These are phyloP conservation scores for Amanita phalloides DNA, from an alignment of 768 basidiomycete species.

Conservation along the genomic window DNA sequence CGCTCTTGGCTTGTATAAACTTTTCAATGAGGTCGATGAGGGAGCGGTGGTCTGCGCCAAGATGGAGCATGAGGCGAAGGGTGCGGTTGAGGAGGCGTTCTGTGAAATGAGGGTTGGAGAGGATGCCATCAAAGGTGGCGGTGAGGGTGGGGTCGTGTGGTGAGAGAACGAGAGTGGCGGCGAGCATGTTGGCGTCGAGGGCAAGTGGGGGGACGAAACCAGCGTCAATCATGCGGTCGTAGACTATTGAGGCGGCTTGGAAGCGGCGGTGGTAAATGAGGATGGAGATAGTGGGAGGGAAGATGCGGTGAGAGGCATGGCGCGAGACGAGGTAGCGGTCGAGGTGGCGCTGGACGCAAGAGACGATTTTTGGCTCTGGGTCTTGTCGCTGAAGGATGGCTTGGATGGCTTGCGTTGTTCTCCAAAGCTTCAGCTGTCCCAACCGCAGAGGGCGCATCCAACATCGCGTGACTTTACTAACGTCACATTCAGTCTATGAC, in stretches of 20 bases:
- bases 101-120: slow-evolving; percentile 15
- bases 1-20: slow-evolving; percentile 14
- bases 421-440: too few relatives aligned
- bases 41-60: slow-evolving; percentile 10
- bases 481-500: too few relatives aligned
- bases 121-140: slow-evolving; percentile 10
- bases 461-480: too few relatives aligned
- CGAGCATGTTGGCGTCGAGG: slow-evolving; percentile 30
- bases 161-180: slow-evolving; percentile 18
- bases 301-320: slow-evolving; percentile 12
- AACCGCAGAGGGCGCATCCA: too few relatives aligned
- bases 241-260: slow-evolving; percentile 26
- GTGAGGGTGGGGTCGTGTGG: slow-evolving; percentile 11
- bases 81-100: slow-evolving; percentile 18
- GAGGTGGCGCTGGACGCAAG: not conserved
- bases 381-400: not conserved
- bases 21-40: slow-evolving; percentile 11
- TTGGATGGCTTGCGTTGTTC: not conserved
- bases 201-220: slow-evolving; percentile 25
- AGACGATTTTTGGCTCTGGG: not conserved
- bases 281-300: slow-evolving; percentile 26
- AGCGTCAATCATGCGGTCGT: slow-evolving; percentile 29
- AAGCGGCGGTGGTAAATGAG: slow-evolving; percentile 29
- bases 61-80: slow-evolving; percentile 12
- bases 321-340: not conserved